Conservation (phyloP, 192 early-diverging fungal species). For the Piromyces sp. region DNA sequence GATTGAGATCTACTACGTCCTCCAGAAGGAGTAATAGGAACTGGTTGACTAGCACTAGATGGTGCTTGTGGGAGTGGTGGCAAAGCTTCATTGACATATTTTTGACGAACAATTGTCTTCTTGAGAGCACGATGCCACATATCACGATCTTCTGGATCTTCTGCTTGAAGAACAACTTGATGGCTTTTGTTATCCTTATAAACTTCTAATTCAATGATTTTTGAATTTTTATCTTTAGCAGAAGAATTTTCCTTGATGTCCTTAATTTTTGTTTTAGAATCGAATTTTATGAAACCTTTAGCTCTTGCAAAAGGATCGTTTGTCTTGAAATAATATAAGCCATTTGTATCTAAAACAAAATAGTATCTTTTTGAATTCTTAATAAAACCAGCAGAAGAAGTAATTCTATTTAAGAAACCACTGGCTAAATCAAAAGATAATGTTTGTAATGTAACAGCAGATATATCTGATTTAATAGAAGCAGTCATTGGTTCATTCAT, state of each 20-base stretch:
- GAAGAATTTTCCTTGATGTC: not conserved
- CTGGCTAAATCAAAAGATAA: not conserved
- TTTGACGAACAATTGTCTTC: not conserved
- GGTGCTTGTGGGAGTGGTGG: not conserved
- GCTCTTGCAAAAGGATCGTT: not conserved
- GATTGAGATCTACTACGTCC: not conserved
- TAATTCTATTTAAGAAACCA: not conserved
- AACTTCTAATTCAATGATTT: not conserved
- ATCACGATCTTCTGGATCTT: not conserved
- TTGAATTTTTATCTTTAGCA: not conserved
- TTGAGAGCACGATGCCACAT: not conserved
- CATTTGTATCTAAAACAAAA: not conserved
- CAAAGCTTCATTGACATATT: not conserved
- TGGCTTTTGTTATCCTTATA: not conserved
- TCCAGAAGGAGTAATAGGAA: not conserved
- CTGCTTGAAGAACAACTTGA: not conserved
- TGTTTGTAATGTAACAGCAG: not conserved
- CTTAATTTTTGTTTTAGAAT: not conserved
- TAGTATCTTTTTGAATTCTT: not conserved
- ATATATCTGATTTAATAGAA: not conserved
- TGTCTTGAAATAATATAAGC: not conserved
- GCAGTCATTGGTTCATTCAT: not conserved
- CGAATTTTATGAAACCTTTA: not conserved
- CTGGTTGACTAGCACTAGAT: not conserved
- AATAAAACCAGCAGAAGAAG: not conserved